Percentiles rank a stretch among this genome's conserved stretches.
These are phyloP conservation scores for Irineochytrium annulatum DNA, from an alignment of 192 early-diverging fungal genomes.

Conservation along the genomic window DNA sequence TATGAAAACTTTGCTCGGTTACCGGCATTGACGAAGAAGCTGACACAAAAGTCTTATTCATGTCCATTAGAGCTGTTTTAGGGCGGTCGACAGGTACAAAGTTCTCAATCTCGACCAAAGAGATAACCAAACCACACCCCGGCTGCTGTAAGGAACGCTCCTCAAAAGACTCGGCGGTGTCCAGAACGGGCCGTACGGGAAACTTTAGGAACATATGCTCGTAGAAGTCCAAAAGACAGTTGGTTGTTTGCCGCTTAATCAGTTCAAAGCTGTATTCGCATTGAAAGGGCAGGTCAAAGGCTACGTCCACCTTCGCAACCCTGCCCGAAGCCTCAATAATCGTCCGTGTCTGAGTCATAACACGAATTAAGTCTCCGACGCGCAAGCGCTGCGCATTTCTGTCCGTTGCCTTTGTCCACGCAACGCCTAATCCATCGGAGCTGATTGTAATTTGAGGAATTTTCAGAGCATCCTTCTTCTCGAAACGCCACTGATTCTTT, in stretches of 20 bases:
- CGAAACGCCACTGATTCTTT: conserved; percentile 1
- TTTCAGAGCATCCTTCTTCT: background rate
- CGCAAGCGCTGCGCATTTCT: background rate
- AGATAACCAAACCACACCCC: too few relatives aligned
- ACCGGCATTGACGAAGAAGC: too few relatives aligned
- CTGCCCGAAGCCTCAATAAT: background rate
- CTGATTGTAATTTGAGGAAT: background rate
- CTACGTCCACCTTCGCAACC: background rate
- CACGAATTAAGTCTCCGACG: background rate
- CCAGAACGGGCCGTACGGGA: background rate
- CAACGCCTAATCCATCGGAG: background rate
- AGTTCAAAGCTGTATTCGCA: background rate
- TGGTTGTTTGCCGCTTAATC: background rate
- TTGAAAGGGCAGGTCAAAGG: background rate
- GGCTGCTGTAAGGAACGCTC: background rate
- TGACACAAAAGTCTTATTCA: too few relatives aligned
- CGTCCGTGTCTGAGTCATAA: background rate
- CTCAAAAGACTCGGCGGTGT: background rate
- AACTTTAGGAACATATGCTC: background rate
- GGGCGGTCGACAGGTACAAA: too few relatives aligned
- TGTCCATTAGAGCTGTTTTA: too few relatives aligned
- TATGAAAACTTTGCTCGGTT: too few relatives aligned
- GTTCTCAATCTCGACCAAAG: too few relatives aligned
- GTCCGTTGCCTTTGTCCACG: background rate
- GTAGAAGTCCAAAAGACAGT: background rate